Conservation (phyloP, 805 yeast species). For the Ogataea salicorniae region DNA sequence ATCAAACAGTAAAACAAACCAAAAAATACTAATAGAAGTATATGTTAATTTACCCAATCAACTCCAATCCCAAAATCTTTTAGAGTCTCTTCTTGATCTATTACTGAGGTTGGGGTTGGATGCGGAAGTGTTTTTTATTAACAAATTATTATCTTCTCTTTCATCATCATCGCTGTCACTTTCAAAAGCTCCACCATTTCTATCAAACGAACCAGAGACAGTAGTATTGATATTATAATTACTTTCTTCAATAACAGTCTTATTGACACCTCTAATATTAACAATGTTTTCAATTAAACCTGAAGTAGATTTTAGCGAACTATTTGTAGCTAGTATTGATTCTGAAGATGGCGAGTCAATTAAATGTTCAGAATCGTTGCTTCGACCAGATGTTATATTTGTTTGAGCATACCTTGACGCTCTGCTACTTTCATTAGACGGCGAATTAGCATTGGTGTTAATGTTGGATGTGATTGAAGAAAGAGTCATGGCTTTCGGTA, state of each 20-base stretch:
- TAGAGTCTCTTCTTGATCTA: slow-evolving; percentile 17
- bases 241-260: slow-evolving; percentile 72
- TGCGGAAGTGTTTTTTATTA: slow-evolving; percentile 1
- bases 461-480: neutral
- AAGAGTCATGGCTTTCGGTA: slow-evolving; percentile 7
- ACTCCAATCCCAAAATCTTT: slow-evolving; percentile 22
- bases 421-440: too few species aligned
- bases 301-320: slow-evolving; percentile 34
- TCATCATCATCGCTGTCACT: slow-evolving; percentile 5
- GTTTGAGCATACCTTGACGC: too few species aligned
- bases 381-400: too few species aligned
- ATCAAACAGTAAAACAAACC: neutral
- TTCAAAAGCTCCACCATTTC: slow-evolving; percentile 1
- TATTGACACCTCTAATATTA: slow-evolving; percentile 78
- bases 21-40: neutral
- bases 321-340: slow-evolving; percentile 2
- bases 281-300: slow-evolving; percentile 78
- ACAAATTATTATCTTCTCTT: neutral
- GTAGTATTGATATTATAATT: slow-evolving; percentile 36
- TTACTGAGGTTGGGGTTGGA: neutral
- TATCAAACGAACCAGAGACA: slow-evolving; percentile 1
- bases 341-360: slow-evolving; percentile 3
- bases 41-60: neutral
- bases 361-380: too few species aligned
- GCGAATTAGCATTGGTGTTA: neutral